Evolutionary conservation across 768 basidiomycete species (phyloP), one percentile per base, ranked within the genome.

Genomic region (Rossbeevera mucosa): DNA sequence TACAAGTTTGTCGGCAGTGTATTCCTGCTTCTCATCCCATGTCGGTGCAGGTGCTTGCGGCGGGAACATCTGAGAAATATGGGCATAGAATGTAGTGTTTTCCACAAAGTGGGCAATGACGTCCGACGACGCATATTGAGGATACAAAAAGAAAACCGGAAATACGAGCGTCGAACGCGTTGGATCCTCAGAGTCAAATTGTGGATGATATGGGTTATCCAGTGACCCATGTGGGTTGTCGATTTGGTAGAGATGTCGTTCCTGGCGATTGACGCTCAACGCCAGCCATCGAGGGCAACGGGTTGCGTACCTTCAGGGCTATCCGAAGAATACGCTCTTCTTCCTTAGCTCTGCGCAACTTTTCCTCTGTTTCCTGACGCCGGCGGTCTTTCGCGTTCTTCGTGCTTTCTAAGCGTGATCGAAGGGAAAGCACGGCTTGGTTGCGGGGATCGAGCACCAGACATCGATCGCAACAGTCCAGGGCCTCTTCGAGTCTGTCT

Each of bases 111-210:
- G 78, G 13, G 87, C 76, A 57, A 97, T 88, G 52, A 94, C 78
- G 69, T 99, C 96, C 25, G 94, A 91, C 5, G 83, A 91, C 11
- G 85, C 81, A 57, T 93, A 77, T 65, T 92, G 86, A 6, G 96
- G 96, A 69, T 97, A 96, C 54, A 97, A 77, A 71, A 98, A 88
- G 75, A 96, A 91, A 38, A 88, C 85, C 2, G 96, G 95, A 64
- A 96, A 67, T 55, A 95, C 69, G 12, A 95, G 77, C 0, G 82
- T 83, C 55, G 68, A 65, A 58, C 76, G 58, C 51, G 81, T 72
- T 51, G 80, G 64, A 69, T 85, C 87, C 55, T 86, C 82, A 3
- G 78, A 65, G 62, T 88, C 85, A 60, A 87, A 86, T 50, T 80
- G 78, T 7, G 89, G 83, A 47, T 71, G 69, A 62, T 80, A 84